Conservation (phyloP, 2,329 filamentous ascomycete species). For the Colletotrichum horii region DNA sequence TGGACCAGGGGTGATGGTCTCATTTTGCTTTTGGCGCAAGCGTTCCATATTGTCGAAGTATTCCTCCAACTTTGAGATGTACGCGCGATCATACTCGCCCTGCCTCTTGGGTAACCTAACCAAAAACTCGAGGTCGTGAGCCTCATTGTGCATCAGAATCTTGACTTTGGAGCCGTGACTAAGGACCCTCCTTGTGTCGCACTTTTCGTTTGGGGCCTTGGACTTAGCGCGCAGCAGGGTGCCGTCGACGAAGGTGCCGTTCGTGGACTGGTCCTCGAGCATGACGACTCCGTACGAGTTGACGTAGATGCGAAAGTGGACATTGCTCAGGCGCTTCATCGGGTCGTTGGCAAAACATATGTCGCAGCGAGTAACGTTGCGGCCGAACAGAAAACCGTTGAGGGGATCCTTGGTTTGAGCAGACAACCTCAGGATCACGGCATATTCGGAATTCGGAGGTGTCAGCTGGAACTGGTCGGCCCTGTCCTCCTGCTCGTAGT, state of each 20-base stretch:
- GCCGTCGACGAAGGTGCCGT: conserved; percentile 87
- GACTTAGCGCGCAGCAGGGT: conserved; percentile 59
- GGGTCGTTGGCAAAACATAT: conserved; percentile 70
- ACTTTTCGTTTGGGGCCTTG: conserved; percentile 37
- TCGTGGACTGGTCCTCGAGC: conserved; percentile 94
- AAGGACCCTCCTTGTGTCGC: conserved; percentile 64
- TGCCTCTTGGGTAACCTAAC: conserved; percentile 83
- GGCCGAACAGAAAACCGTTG: conserved; percentile 85
- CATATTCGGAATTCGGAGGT: conserved; percentile 59
- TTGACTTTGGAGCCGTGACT: conserved; percentile 75
- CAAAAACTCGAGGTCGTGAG: conserved; percentile 75
- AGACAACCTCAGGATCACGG: conserved; percentile 83
- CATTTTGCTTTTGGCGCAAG: conserved; percentile 37
- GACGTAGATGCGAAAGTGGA: conserved; percentile 94
- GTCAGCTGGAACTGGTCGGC: conserved; percentile 55
- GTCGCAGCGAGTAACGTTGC: conserved; percentile 76
- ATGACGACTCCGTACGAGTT: conserved; percentile 88
- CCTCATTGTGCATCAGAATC: conserved; percentile 61
- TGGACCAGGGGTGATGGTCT: conserved; percentile 52
- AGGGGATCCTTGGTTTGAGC: conserved; percentile 70
- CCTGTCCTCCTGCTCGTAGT: conserved; percentile 57
- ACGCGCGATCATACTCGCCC: conserved; percentile 67
- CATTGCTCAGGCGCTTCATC: conserved; percentile 81
- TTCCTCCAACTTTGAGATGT: conserved; percentile 69
- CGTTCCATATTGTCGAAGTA: conserved; percentile 59